Evolutionary conservation across 208 protist genomes (phyloP), one percentile per base, ranked within the genome.

Genomic region (Leishmania tropica): DNA sequence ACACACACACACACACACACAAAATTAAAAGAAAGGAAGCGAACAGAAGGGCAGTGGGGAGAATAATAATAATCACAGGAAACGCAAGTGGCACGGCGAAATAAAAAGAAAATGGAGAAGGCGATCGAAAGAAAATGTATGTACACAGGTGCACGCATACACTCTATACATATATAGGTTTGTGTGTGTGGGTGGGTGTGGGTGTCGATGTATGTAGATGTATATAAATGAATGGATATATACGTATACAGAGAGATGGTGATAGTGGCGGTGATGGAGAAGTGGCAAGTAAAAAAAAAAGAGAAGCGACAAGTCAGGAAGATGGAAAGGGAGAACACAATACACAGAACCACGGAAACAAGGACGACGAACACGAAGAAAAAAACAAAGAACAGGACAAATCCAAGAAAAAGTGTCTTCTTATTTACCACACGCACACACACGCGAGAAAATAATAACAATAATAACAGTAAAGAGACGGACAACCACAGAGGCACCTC

Each of bases 71-170:
- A 64, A 31, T 35, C 6, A 64, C 58, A 64, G 8, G 28, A 64
- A n/a, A 64, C 0, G n/a, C 58, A 13, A 64, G n/a, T 64, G 58
- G 15, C 10, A 64, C 6, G 21, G 51, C 51, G 21, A 5, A 54
- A 19, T 0, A 80, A 37, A 48, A 79, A 64, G 35, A 15, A 54
- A 70, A 48, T 47, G 60, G 5, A 8, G 40, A 71, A 48, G 15
- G 51, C 51, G 35, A 37, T 62, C 21, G 48, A 47, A 75, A 81
- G 45, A n/a, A 56, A 47, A 75, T 72, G 45, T 21, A 68, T 71
- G 65, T 31, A 35, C 65, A 67, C 60, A 67, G 5, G 15, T 5
- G 65, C 35, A 45, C 65, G 45, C 65, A 31, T 13, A 71, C 65
- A 42, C 65, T 24, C 2, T 42, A 70, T 42, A 7, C 2, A 71